Evolutionary conservation across 2,329 filamentous ascomycete species (phyloP), one percentile per base, ranked within the genome.

Genomic region (Trichophyton schoenleinii): DNA sequence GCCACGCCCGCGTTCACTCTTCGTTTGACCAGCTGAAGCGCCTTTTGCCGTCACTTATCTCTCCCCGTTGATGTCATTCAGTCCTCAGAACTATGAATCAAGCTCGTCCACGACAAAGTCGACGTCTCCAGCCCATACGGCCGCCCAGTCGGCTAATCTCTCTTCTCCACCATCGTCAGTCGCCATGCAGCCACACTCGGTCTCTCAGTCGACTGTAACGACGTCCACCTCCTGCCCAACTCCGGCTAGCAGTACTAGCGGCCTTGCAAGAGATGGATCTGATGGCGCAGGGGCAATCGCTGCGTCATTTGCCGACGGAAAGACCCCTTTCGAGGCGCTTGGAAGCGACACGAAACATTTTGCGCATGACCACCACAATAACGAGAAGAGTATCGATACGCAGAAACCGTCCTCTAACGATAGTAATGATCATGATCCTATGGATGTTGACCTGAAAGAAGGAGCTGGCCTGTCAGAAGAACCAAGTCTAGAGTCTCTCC

Each of bases 61-160:
- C 63, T 72, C 74, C 75, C 73, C 74, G 71, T 78, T 77, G 72
- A 79, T 79, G 77, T 78, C 76, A 73, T 74, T 77, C 70, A 75
- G 74, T 68, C 72, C 76, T 69, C 74, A 74, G 69, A 78, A 73
- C 67, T 74, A 79, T 79, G 77, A 73, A 71, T 72, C 74, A 68
- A 71, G 72, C 67, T 73, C 76, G 69, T 69, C 71, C 70, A 71
- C 75, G 67, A 70, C 72, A 68, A 74, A 78, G 69, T 64, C 63
- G 60, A 70, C 74, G 68, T 76, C 76, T 70, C 73, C 75, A 65
- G 72, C 73, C 67, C 71, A 76, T 71, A 70, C 73, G 69, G 73
- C 72, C 66, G 70, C 70, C 68, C 74, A 74, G 70, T 68, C 71
- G 66, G 68, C 71, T 62, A 70, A 72, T 63, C 67, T 72, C 63